Base-by-base conservation (phyloP, 2,329 filamentous ascomycete genomes). In the Shiraia bambusicola region DNA sequence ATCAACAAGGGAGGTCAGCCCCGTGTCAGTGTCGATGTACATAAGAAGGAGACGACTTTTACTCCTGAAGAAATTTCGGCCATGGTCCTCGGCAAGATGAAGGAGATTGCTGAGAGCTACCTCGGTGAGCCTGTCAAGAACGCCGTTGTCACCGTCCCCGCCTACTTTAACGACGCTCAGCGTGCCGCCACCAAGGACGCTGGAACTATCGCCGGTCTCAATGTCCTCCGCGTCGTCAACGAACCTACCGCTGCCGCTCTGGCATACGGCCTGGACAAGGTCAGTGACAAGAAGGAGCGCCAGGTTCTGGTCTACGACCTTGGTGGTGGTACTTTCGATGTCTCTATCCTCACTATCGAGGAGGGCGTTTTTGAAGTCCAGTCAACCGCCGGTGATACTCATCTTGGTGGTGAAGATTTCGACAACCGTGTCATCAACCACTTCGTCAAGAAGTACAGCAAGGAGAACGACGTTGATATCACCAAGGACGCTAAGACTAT, bases 101-200 rank as follows among this genome's bases (percentile, higher is more conserved):
- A 87, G 81, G 84, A 88, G 68, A 82, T 87, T 53, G 85, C 87
- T 59, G 87, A 91, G 77, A 75, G 77, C 65, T 90, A 88, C 72
- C 77, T 91, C 40, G 85, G 86, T 70, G 85, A 89, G 79, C 87
- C 87, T 74, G 85, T 91, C 51, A 88, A 83, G 69, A 86, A 90
- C 79, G 87, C 87, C 64, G 87, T 96, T 65, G 90, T 96, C 55
- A 96, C 91, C 50, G 91, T 95, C 58, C 90, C 91, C 61, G 89
- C 90, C 75, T 95, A 95, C 80, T 96, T 96, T 87, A 95, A 95
- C 77, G 91, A 95, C 78, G 91, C 90, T 76, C 91, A 96, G 80
- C 83, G 91, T 76, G 90, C 95, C 76, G 90, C 91, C 49, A 95
- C 90, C 74, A 95, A 95, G 83, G 90, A 95, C 69, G 91, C 91